Base-by-base conservation (phyloP, 345 rosid genomes). In the Carallia brachiata region DNA sequence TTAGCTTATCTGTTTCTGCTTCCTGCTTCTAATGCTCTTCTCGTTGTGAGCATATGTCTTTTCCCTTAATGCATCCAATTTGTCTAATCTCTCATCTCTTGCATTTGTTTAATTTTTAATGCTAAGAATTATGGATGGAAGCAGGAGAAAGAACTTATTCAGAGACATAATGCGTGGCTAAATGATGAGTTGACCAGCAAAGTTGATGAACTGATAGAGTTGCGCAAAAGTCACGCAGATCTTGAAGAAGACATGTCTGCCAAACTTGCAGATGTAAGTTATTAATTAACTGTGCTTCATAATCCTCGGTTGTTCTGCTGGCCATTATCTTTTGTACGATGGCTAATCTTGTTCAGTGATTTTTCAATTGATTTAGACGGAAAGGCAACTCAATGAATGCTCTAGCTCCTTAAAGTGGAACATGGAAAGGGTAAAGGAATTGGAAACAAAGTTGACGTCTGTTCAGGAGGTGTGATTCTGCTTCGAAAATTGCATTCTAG, bases 131-230 rank as follows among this genome's bases (percentile, higher is more conserved):
- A n/a, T 71, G 39, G 77, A 69, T 70, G 65, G 71, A 71, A 58
- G 56, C 78, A 93, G 97, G 99, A 87, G 86, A 95, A 95, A 79
- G 99, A 95, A 67, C 93, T 95, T 70, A 75, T 85, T 48, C 90
- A 89, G 78, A 86, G 89, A 78, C 99, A 95, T 76, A 92, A 93
- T 77, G 62, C 73, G 27, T 95, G 99, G 99, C 89, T 95, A 66
- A 88, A 95, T 68, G 92, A 92, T 40, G 97, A 95, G 85, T 73
- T 95, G 82, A 87, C 87, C 15, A 66, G 84, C 66, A 95, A 95
- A 81, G 89, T 81, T 39, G 91, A 85, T 54, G 81, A 82, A 71
- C 84, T 87, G 40, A 70, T 79, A 52, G 87, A 89, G 70, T 70
- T 86, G 70, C 96, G 93, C 55, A 84, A 85, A 81, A 73, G 73